Conservation (phyloP, 495 filamentous ascomycete genomes). For the Hyphodiscus hymeniophilus region DNA sequence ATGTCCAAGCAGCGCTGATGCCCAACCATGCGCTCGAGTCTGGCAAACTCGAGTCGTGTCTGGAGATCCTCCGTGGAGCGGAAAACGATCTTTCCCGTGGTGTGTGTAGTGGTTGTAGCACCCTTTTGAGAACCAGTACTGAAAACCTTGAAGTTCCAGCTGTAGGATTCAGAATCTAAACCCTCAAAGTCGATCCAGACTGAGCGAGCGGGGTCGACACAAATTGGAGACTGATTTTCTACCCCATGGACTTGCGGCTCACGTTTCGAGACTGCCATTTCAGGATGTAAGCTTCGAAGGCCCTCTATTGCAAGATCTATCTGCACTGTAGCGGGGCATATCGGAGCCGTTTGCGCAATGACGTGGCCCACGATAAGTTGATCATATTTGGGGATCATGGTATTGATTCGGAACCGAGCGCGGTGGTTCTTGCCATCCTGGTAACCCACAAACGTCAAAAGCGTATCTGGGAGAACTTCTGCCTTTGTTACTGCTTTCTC, state of each 20-base stretch:
- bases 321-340: conserved; percentile 40
- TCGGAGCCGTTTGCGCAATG: conserved; percentile 37
- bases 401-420: conserved; percentile 42
- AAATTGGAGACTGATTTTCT: conserved; percentile 34
- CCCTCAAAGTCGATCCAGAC: conserved; percentile 32
- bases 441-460: conserved; percentile 37
- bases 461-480: not conserved
- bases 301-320: conserved; percentile 43
- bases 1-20: conserved; percentile 32
- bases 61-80: conserved; percentile 22
- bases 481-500: not conserved
- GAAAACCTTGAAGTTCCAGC: conserved; percentile 1
- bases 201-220: conserved; percentile 28
- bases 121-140: not conserved
- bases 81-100: conserved; percentile 27
- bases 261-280: conserved; percentile 9
- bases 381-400: conserved; percentile 29
- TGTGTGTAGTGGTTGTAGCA: conserved; percentile 12
- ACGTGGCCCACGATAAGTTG: conserved; percentile 33
- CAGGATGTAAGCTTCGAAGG: conserved; percentile 30
- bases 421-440: conserved; percentile 27
- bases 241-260: conserved; percentile 31
- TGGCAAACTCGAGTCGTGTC: conserved; percentile 30
- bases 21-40: conserved; percentile 34
- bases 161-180: conserved; percentile 9